phyloP scores from a whole-genome alignment of 139 green algal species.

The Coccomyxa sp. region DNA sequence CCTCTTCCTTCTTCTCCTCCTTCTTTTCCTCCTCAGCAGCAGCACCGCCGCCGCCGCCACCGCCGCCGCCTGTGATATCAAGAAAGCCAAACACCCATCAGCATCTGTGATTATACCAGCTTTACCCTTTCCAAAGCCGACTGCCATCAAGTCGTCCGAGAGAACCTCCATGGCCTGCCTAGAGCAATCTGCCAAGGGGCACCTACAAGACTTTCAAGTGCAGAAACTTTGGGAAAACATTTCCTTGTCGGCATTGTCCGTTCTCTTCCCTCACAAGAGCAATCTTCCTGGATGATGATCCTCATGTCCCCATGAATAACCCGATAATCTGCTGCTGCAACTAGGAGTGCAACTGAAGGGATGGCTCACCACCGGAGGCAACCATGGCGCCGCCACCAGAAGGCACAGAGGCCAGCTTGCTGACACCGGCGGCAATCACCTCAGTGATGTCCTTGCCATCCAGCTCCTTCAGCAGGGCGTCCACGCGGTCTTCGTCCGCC shows the following conservation, averaged over 20 bases:
- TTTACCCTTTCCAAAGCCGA: neutral
- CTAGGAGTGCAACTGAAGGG: neutral
- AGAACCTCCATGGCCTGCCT: neutral
- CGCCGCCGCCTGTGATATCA: constrained; percentile 11
- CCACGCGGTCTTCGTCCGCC: constrained; percentile 54
- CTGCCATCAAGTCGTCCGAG: neutral
- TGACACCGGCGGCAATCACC: constrained; percentile 30
- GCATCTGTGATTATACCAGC: neutral
- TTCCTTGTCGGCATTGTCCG: too few relatives aligned
- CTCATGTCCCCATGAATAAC: neutral
- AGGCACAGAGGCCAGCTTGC: constrained; percentile 72
- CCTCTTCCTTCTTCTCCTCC: constrained; percentile 58
- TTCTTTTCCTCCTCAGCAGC: constrained; percentile 41
- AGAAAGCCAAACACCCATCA: neutral
- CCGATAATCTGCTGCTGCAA: neutral
- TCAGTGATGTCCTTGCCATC: constrained; percentile 75
- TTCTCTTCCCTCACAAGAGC: neutral
- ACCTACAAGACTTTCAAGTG: neutral
- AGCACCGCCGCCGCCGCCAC: constrained; percentile 37
- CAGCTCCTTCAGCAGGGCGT: constrained; percentile 60
- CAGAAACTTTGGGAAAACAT: neutral
- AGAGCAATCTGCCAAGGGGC: neutral
- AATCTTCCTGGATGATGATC: neutral
- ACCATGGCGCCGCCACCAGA: constrained; percentile 47
- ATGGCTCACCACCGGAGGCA: constrained; percentile 26